Evolutionary conservation across 257 asterid species (phyloP).

Genomic region (Gardenia jasminoides): DNA sequence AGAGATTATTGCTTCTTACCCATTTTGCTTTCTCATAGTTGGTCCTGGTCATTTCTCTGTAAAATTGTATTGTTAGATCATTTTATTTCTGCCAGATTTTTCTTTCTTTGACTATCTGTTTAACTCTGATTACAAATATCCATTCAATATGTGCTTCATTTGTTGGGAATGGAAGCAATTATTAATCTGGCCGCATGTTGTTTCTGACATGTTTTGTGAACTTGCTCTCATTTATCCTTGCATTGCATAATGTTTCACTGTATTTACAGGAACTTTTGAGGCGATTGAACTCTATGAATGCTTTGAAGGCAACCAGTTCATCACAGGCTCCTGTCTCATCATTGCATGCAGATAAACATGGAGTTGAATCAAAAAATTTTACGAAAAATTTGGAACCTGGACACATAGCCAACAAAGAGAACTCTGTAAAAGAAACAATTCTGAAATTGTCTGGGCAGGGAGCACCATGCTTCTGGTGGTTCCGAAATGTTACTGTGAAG

Average conservation of each 20-base stretch:
- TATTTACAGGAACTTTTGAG: conserved; percentile 69
- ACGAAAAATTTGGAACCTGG: conserved; percentile 34
- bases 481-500: conserved; percentile 59
- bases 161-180: not conserved
- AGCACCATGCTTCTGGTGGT: conserved; percentile 62
- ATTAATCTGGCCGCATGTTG: not conserved
- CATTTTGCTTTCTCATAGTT: not conserved
- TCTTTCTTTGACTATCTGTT: not conserved
- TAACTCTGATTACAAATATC: not conserved
- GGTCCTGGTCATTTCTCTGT: not conserved
- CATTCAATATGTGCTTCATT: not conserved
- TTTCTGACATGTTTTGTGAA: not conserved
- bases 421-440: conserved; percentile 49
- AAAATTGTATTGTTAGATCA: not conserved
- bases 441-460: conserved; percentile 46
- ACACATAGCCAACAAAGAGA: conserved; percentile 21
- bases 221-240: not conserved
- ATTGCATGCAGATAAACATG: conserved; percentile 34
- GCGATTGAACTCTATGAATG: conserved; percentile 55
- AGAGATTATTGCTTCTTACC: not conserved
- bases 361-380: conserved; percentile 28
- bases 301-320: conserved; percentile 43
- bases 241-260: not conserved
- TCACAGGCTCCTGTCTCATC: conserved; percentile 42
- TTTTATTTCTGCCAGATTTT: not conserved